phyloP scores from a whole-genome alignment of 805 yeast species.

The Hanseniaspora meyeri region DNA sequence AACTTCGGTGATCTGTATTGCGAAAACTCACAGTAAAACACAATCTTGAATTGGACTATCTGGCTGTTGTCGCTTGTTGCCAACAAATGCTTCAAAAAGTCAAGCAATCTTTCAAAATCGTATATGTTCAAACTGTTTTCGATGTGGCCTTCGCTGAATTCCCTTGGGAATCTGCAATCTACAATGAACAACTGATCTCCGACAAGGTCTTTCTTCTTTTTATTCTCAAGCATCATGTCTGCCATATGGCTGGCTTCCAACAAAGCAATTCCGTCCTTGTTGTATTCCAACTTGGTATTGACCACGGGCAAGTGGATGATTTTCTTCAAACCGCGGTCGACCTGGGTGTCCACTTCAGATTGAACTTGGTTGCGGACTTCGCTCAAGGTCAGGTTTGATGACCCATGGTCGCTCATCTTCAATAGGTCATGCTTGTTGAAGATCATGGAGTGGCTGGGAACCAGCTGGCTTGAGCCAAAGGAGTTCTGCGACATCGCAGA shows the following conservation, averaged over 20 bases:
- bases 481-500: slow-evolving; percentile 12
- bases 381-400: background rate
- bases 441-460: background rate
- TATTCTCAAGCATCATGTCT: background rate
- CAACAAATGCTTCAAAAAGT: slow-evolving; percentile 27
- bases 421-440: slow-evolving; percentile 3
- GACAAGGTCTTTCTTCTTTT: background rate
- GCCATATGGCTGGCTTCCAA: background rate
- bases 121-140: slow-evolving; percentile 68
- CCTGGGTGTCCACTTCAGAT: background rate
- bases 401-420: background rate
- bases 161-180: slow-evolving; percentile 90
- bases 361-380: background rate
- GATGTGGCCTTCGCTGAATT: slow-evolving; percentile 86
- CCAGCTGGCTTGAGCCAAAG: slow-evolving; percentile 1
- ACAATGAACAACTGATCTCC: slow-evolving; percentile 31
- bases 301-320: slow-evolving; percentile 4
- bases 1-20: slow-evolving; percentile 87
- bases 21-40: slow-evolving; percentile 92
- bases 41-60: slow-evolving; percentile 24
- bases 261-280: slow-evolving; percentile 10
- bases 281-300: slow-evolving; percentile 1
- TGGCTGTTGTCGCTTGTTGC: background rate
- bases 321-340: background rate
- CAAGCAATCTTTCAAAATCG: slow-evolving; percentile 48